Evolutionary conservation across 768 basidiomycete species (phyloP).

Genomic region (Tricholoma furcatifolium): DNA sequence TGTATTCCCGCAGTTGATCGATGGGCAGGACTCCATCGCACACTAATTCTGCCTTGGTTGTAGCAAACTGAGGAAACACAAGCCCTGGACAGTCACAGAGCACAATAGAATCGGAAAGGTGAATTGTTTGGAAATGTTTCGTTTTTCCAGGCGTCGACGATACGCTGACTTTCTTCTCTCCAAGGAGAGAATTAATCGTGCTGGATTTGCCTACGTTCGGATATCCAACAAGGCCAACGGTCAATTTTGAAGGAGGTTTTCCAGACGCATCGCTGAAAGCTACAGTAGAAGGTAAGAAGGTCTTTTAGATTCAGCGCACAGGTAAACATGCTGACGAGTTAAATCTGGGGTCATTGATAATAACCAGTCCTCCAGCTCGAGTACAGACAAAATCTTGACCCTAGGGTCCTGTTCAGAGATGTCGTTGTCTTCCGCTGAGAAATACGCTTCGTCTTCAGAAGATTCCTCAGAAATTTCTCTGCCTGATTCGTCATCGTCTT

Average conservation of each 20-base stretch:
- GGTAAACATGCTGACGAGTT: conserved; percentile 41
- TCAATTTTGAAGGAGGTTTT: conserved; percentile 60
- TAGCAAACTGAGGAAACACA: conserved; percentile 98
- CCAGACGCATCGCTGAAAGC: conserved; percentile 60
- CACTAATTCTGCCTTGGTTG: conserved; percentile 92
- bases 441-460: conserved; percentile 41
- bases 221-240: conserved; percentile 93
- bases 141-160: conserved; percentile 98
- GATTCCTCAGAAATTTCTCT: conserved; percentile 25
- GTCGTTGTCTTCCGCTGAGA: conserved; percentile 54
- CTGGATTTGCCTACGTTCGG: conserved; percentile 99
- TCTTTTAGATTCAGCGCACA: neutral
- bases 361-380: conserved; percentile 88
- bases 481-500: conserved; percentile 24
- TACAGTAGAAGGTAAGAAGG: conserved; percentile 25
- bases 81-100: conserved; percentile 98
- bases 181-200: conserved; percentile 94
- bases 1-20: conserved; percentile 94
- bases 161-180: conserved; percentile 97
- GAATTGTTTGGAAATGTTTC: conserved; percentile 98
- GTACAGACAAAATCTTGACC: conserved; percentile 77
- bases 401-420: conserved; percentile 45
- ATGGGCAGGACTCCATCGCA: conserved; percentile 97
- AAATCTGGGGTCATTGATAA: conserved; percentile 67
- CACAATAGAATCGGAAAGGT: conserved; percentile 81